phyloP scores from a whole-genome alignment of 176 grass and related monocot species.

The Guadua angustifolia region DNA sequence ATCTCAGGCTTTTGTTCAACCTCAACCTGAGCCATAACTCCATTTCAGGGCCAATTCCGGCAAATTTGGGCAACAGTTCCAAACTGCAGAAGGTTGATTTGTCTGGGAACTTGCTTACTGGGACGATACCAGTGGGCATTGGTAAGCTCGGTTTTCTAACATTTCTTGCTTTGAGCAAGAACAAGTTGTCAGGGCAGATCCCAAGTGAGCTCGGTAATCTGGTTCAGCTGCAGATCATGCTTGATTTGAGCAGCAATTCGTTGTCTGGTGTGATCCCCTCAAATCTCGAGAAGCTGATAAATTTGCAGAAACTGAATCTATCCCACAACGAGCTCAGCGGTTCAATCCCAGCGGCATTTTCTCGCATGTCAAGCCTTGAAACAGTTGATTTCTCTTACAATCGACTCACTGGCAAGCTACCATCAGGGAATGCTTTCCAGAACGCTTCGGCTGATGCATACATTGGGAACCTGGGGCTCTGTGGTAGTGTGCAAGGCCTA shows the following conservation, averaged over 20 bases:
- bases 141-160: constrained; percentile 39
- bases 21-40: constrained; percentile 79
- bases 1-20: constrained; percentile 54
- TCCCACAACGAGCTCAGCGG: constrained; percentile 74
- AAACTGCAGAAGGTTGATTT: constrained; percentile 61
- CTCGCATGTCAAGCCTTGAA: constrained; percentile 68
- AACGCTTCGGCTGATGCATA: constrained; percentile 54
- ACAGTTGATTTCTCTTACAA: constrained; percentile 92
- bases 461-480: constrained; percentile 67
- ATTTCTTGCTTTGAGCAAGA: constrained; percentile 79
- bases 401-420: constrained; percentile 66
- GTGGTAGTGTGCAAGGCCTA: constrained; percentile 72
- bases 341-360: constrained; percentile 63
- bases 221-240: constrained; percentile 57
- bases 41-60: constrained; percentile 57
- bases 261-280: constrained; percentile 64
- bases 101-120: constrained; percentile 60
- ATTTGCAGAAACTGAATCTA: constrained; percentile 70
- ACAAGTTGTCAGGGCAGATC: constrained; percentile 69
- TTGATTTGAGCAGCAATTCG: constrained; percentile 92
- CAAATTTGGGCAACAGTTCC: constrained; percentile 37
- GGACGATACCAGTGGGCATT: constrained; percentile 48
- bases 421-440: constrained; percentile 57
- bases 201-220: constrained; percentile 75
- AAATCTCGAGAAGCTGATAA: constrained; percentile 57